Evolutionary conservation across 805 yeast genomes (phyloP).

Genomic region (Starmerella floricola): DNA sequence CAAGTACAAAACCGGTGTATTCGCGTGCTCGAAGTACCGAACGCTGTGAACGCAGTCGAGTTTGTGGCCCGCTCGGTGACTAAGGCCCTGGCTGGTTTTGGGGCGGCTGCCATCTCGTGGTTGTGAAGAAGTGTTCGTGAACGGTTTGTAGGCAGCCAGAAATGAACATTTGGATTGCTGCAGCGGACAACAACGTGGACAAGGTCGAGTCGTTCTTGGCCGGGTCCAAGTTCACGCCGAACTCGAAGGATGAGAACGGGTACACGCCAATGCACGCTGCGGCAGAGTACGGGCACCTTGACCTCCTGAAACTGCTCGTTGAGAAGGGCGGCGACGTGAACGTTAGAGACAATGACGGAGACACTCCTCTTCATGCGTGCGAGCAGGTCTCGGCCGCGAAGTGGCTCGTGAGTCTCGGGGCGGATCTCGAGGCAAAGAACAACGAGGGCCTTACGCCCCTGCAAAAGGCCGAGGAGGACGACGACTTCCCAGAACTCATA

Average conservation of each 20-base stretch:
- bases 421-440: constrained; percentile 53
- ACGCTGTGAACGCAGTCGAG: too few relatives aligned
- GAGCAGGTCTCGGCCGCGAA: constrained; percentile 61
- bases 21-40: too few relatives aligned
- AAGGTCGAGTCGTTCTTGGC: constrained; percentile 46
- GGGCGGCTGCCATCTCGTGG: too few relatives aligned
- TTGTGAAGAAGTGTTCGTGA: too few relatives aligned
- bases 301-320: constrained; percentile 48
- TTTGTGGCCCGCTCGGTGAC: too few relatives aligned
- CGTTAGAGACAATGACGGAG: constrained; percentile 78
- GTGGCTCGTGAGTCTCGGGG: constrained; percentile 53
- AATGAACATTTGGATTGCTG: constrained; percentile 86
- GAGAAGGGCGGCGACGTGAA: constrained; percentile 66
- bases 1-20: too few relatives aligned
- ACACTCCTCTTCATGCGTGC: constrained; percentile 85
- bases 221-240: constrained; percentile 45
- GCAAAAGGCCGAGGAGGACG: constrained; percentile 63
- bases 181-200: constrained; percentile 65
- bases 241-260: constrained; percentile 80
- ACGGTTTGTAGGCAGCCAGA: too few relatives aligned
- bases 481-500: constrained; percentile 66
- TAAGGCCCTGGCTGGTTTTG: too few relatives aligned
- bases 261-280: constrained; percentile 98
- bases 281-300: constrained; percentile 76
- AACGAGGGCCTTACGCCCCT: constrained; percentile 64